A percentile compares a stretch with the other conserved stretches of the same genome.
Conservation (phyloP, 2,329 filamentous ascomycete genomes). For the Fusarium robinianum region DNA sequence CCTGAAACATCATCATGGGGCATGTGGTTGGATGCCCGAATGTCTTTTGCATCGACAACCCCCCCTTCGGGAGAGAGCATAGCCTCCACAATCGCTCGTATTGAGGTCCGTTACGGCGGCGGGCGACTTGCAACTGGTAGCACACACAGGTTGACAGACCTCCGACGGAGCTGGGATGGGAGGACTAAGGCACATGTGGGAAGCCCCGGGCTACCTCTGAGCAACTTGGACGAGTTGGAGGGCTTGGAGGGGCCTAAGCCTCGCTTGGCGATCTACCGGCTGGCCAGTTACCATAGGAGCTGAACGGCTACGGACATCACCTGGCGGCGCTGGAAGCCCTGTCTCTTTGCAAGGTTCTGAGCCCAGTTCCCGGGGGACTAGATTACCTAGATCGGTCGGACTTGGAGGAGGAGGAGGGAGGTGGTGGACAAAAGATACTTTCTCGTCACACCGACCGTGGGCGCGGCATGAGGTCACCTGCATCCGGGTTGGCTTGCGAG, state of each 20-base stretch:
- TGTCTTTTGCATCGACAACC: too few species aligned
- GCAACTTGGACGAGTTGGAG: too few species aligned
- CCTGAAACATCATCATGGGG: slow-evolving; percentile 10
- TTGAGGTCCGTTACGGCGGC: slow-evolving; percentile 14
- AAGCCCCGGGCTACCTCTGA: too few species aligned
- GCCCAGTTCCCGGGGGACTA: too few species aligned
- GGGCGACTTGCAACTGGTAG: slow-evolving; percentile 7
- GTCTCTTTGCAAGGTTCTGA: too few species aligned
- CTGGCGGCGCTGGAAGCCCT: too few species aligned
- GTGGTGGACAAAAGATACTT: too few species aligned
- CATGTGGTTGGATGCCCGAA: too few species aligned
- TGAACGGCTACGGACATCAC: not conserved
- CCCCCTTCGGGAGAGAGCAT: slow-evolving; percentile 22
- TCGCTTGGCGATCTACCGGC: slow-evolving; percentile 20
- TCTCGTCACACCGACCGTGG: slow-evolving; percentile 7
- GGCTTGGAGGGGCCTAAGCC: slow-evolving; percentile 2
- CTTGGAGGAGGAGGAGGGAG: not conserved
- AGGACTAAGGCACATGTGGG: too few species aligned
- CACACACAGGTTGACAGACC: not conserved
- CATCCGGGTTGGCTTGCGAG: slow-evolving; percentile 2
- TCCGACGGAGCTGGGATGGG: too few species aligned
- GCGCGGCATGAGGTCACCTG: slow-evolving; percentile 7
- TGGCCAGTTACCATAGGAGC: slow-evolving; percentile 4
- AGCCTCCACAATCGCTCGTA: slow-evolving; percentile 34
- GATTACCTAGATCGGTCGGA: not conserved